These are phyloP conservation scores for Rhodotorula sp. DNA, from an alignment of 1,284 basidiomycete genomes.

Conservation along the genomic window DNA sequence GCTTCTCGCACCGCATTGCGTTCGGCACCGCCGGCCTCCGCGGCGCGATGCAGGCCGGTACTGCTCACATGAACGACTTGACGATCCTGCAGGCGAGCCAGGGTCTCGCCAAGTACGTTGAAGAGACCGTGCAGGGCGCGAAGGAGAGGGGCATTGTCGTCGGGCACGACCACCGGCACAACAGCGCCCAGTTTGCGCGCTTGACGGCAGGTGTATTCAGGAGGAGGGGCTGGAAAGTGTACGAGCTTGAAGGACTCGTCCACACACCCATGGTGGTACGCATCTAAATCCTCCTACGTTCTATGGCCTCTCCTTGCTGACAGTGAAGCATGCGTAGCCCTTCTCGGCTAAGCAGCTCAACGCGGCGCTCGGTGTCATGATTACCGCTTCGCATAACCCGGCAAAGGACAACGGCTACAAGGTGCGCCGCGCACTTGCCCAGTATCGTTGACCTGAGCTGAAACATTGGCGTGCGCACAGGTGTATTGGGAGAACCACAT, in stretches of 20 bases:
- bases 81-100: conserved; percentile 68
- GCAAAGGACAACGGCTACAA: conserved; percentile 77
- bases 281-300: conserved; percentile 1
- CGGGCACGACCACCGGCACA: conserved; percentile 58
- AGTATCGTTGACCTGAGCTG: too few relatives aligned
- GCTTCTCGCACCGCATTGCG: conserved; percentile 70
- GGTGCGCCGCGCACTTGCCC: conserved; percentile 25
- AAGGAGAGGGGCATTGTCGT: conserved; percentile 68
- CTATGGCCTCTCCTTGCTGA: conserved; percentile 6
- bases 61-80: conserved; percentile 73
- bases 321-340: conserved; percentile 61
- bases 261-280: conserved; percentile 73
- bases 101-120: conserved; percentile 54
- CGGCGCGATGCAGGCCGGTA: conserved; percentile 77
- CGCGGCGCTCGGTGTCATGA: conserved; percentile 81
- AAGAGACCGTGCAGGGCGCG: conserved; percentile 60
- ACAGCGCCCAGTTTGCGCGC: conserved; percentile 72
- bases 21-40: conserved; percentile 83
- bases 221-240: conserved; percentile 64
- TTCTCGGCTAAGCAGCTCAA: conserved; percentile 67
- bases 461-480: neutral
- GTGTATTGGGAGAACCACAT: conserved; percentile 45
- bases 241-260: conserved; percentile 67
- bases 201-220: conserved; percentile 71
- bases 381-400: conserved; percentile 57